phyloP scores from a whole-genome alignment of 106 monocot genomes.

The Triglochin maritima region DNA sequence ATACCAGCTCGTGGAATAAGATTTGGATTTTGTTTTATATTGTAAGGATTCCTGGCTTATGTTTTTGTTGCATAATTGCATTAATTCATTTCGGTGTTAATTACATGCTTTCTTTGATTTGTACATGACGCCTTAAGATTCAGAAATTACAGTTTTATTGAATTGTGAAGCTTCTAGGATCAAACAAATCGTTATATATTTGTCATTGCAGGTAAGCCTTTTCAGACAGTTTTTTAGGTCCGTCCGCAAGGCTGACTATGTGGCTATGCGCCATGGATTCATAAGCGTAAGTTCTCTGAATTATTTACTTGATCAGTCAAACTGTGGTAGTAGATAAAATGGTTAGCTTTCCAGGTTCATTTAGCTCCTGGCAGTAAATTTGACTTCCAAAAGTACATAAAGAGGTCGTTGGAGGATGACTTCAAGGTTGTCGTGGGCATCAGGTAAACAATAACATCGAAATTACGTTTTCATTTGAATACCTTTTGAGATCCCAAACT shows the following conservation, averaged over 20 bases:
- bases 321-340: not conserved
- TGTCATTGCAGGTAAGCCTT: conserved; percentile 12
- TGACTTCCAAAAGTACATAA: conserved; percentile 14
- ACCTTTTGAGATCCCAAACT: too few species aligned
- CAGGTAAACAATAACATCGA: conserved; percentile 1
- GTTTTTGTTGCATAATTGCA: not conserved
- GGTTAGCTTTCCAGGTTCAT: conserved; percentile 8
- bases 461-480: not conserved
- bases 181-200: too few species aligned
- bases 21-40: conserved; percentile 8
- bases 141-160: too few species aligned
- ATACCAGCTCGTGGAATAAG: conserved; percentile 21
- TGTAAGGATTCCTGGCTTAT: conserved; percentile 3
- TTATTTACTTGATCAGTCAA: not conserved
- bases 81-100: not conserved
- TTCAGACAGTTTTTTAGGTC: conserved; percentile 19
- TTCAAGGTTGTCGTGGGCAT: conserved; percentile 16
- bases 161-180: too few species aligned
- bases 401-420: conserved; percentile 14
- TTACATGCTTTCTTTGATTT: not conserved
- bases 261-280: conserved; percentile 18
- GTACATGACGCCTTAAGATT: not conserved
- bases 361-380: conserved; percentile 19
- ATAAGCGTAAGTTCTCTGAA: conserved; percentile 7
- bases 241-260: conserved; percentile 16